Percentiles rank a stretch among this genome's conserved stretches.
Evolutionary conservation across 1,284 basidiomycete species (phyloP).

Genomic region (Ceratobasidium sp.): DNA sequence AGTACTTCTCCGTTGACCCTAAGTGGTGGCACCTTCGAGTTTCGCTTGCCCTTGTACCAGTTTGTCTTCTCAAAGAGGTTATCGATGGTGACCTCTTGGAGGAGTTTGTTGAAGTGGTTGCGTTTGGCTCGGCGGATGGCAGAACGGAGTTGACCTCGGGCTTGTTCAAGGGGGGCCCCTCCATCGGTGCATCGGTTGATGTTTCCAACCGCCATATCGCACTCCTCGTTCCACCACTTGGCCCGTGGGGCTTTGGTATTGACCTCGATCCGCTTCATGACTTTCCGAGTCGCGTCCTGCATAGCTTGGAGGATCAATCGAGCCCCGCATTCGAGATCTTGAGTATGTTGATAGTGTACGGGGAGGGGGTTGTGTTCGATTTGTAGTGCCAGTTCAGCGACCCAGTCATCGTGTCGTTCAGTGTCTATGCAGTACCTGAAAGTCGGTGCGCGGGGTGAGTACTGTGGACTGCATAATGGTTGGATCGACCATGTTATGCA

Average conservation of each 20-base stretch:
- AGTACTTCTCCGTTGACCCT: background rate
- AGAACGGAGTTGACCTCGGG: background rate
- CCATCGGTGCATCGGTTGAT: background rate
- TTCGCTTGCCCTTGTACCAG: slow-evolving; percentile 23
- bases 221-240: slow-evolving; percentile 3
- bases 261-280: background rate
- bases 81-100: no score
- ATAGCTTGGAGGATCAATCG: background rate
- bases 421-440: background rate
- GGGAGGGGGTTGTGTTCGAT: background rate
- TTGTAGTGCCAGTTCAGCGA: background rate
- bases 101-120: no score
- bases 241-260: background rate
- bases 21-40: slow-evolving; percentile 35
- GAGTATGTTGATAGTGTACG: background rate
- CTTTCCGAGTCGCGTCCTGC: background rate
- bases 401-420: background rate
- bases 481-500: background rate
- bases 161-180: background rate
- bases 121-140: background rate
- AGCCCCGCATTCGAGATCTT: background rate
- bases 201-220: background rate
- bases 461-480: background rate
- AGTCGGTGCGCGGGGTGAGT: background rate
- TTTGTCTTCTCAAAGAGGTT: background rate